Evolutionary conservation across 2,329 filamentous ascomycete species (phyloP), one percentile per base, ranked within the genome.

Genomic region (Ceratocystis lukuohia): DNA sequence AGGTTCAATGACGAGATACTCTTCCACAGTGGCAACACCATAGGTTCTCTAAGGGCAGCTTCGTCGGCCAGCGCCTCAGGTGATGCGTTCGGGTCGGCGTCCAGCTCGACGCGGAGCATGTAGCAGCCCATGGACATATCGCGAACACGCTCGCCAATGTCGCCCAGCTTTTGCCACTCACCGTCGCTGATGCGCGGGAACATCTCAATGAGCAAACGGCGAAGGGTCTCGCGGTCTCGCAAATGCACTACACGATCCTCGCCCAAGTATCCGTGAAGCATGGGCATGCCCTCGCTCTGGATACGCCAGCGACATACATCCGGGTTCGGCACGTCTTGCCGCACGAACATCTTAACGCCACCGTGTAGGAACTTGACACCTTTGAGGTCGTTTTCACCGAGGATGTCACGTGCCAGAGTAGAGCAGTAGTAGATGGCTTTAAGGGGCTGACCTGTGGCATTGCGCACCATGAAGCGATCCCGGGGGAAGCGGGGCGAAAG

Each of bases 301-400:
- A 99, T 94, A 61, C 94, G 86, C 94, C 94, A 99, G 67, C 88
- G 84, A 78, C 92, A 96, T 44, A 94, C 88, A 65, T 92, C 88
- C 45, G 88, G 86, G 4, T 87, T 88, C 68, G 96, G 92, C 0
- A 90, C 88, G 73, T 96, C 91, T 75, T 97, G 93, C 79, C 96
- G 96, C 80, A 97, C 94, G 75, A 96, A 99, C 91, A 97, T 97
- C 78, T 96, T 96, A 44, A 99, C 92, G 70, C 94, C 94, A 63
- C 88, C 93, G 76, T 99, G 94, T 62, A 99, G 89, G 74, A 99
- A 96, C 75, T 94, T 96, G 76, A 97, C 87, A 59, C 91, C 91
- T 33, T 88, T 87, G 56, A 91, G 89, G 75, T 96, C 91, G 74
- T 99, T 99, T 73, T 88, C 83, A 3, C 82, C 84, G 2, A 99